phyloP scores from a whole-genome alignment of 1,139 yeast genomes.

The Zygotorulaspora mrakii region DNA sequence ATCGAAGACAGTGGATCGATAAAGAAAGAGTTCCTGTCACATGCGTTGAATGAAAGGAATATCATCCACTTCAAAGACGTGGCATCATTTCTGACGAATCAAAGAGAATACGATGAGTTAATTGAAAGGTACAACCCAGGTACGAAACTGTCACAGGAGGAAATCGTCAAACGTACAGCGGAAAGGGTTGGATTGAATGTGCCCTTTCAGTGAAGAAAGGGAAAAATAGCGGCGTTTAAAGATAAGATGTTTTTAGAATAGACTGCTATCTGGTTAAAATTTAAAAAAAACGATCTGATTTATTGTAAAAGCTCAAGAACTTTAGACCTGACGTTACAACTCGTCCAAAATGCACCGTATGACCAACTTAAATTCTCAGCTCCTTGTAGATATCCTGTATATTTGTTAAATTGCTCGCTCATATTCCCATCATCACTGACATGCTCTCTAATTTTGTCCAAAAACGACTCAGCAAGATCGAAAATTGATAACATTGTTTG shows the following conservation, averaged over 20 bases:
- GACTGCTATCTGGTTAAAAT: too few species aligned
- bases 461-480: conserved; percentile 68
- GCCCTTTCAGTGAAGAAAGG: conserved; percentile 41
- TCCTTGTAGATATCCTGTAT: conserved; percentile 83
- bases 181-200: conserved; percentile 75
- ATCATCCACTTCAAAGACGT: conserved; percentile 34
- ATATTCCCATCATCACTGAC: conserved; percentile 69
- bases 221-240: too few species aligned
- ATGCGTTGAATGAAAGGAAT: conserved; percentile 18
- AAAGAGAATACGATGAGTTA: conserved; percentile 72
- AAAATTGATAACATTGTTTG: conserved; percentile 47
- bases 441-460: conserved; percentile 68
- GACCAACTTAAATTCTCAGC: conserved; percentile 90
- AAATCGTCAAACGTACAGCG: conserved; percentile 75
- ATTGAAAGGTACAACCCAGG: conserved; percentile 88
- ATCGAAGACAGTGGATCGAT: conserved; percentile 16
- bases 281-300: too few species aligned
- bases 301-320: conserved; percentile 6
- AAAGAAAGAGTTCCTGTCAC: conserved; percentile 16
- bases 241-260: too few species aligned
- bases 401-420: conserved; percentile 84
- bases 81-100: conserved; percentile 60
- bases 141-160: conserved; percentile 68
- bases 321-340: conserved; percentile 56
- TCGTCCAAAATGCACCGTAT: conserved; percentile 72